Evolutionary conservation across 495 filamentous ascomycete genomes (phyloP).

Genomic region (Terfezia boudieri): DNA sequence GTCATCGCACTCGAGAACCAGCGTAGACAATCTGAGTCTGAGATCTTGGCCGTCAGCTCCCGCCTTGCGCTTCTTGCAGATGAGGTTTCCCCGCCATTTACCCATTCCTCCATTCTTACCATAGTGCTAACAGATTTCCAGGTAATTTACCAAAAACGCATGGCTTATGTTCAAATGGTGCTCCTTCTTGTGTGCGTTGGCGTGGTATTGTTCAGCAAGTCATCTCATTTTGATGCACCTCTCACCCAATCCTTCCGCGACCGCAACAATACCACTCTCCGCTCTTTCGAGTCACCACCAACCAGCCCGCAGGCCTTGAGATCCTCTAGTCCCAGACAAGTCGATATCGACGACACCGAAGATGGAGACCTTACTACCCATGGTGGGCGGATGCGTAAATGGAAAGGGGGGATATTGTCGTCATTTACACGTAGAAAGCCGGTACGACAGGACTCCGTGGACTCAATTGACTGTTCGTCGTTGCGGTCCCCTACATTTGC

Average conservation of each 20-base stretch:
- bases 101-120: no score
- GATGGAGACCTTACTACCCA: not conserved
- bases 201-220: slow-evolving; percentile 47
- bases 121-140: no score
- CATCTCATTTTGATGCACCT: not conserved
- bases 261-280: not conserved
- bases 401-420: slow-evolving; percentile 6
- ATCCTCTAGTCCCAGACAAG: not conserved
- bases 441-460: slow-evolving; percentile 1
- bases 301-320: not conserved
- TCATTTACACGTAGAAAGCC: not conserved
- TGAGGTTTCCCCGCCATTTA: slow-evolving; percentile 24
- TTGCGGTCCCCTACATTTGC: slow-evolving; percentile 1
- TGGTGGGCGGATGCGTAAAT: not conserved
- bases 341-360: slow-evolving; percentile 6
- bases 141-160: slow-evolving; percentile 83
- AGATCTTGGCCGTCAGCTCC: slow-evolving; percentile 59
- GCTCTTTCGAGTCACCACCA: not conserved
- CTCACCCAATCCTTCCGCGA: not conserved
- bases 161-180: slow-evolving; percentile 70
- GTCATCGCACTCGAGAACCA: slow-evolving; percentile 78
- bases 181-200: slow-evolving; percentile 72
- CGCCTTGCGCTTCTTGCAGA: slow-evolving; percentile 73
- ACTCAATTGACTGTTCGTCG: not conserved
- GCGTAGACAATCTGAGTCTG: slow-evolving; percentile 52